Percentiles rank a stretch among this genome's conserved stretches.
Evolutionary conservation across 495 filamentous ascomycete genomes (phyloP).

Genomic region (Clohesyomyces aquaticus): DNA sequence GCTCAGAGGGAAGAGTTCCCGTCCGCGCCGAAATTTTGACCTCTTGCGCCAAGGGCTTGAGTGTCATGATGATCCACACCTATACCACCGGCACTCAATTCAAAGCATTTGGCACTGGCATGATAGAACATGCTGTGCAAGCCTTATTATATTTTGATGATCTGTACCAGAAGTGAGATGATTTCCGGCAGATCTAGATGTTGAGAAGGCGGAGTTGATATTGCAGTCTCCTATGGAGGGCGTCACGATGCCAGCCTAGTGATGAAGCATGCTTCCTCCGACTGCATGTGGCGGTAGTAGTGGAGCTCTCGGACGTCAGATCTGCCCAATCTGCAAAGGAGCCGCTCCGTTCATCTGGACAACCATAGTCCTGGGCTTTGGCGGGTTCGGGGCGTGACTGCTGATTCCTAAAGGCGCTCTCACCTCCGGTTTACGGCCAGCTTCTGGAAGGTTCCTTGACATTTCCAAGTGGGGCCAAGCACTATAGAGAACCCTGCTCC

Average conservation of each 20-base stretch:
- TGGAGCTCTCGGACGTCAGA: not conserved
- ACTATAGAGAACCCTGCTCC: constrained; percentile 13
- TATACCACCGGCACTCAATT: constrained; percentile 30
- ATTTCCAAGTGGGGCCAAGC: constrained; percentile 4
- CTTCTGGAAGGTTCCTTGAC: constrained; percentile 29
- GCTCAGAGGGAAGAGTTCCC: constrained; percentile 26
- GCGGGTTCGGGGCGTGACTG: not conserved
- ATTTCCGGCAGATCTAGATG: not conserved
- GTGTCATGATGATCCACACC: constrained; percentile 15
- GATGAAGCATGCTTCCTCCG: not conserved
- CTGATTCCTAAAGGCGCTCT: constrained; percentile 6
- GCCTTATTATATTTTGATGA: constrained; percentile 32
- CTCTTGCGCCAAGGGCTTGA: constrained; percentile 13
- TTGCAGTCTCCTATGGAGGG: not conserved
- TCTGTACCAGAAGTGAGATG: constrained; percentile 11
- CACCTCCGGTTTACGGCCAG: not conserved
- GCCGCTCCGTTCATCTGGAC: not conserved
- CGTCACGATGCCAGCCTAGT: not conserved
- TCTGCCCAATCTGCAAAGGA: not conserved
- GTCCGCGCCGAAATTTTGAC: constrained; percentile 29
- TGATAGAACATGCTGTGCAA: constrained; percentile 11
- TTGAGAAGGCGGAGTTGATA: not conserved
- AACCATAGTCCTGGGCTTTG: constrained; percentile 21
- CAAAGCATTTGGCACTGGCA: constrained; percentile 24
- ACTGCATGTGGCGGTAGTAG: not conserved